These are phyloP conservation scores for Cardamine occulta DNA, from an alignment of 345 rosid genomes.

Conservation along the genomic window DNA sequence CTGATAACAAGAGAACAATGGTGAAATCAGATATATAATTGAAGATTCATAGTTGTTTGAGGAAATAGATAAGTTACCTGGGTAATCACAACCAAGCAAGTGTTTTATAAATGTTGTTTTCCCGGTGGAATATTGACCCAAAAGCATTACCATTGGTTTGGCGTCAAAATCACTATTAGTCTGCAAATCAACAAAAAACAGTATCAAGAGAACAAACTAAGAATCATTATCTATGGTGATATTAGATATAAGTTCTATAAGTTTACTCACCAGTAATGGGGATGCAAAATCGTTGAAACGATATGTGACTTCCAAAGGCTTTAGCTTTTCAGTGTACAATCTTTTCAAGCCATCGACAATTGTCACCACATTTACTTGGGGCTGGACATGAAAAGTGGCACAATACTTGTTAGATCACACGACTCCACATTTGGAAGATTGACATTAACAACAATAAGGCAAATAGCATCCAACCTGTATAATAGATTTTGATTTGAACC, in stretches of 20 bases:
- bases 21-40: conserved; percentile 18
- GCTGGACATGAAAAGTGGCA: conserved; percentile 44
- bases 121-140: conserved; percentile 97
- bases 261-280: conserved; percentile 67
- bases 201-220: conserved; percentile 19
- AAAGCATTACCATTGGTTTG: conserved; percentile 94
- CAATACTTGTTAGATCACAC: conserved; percentile 2
- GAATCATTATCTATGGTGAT: background rate
- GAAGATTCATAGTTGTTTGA: background rate
- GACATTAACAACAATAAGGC: background rate
- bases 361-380: conserved; percentile 72
- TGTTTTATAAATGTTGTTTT: conserved; percentile 96
- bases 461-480: conserved; percentile 52
- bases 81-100: conserved; percentile 76
- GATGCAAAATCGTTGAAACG: conserved; percentile 93
- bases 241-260: conserved; percentile 1
- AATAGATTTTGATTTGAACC: conserved; percentile 65
- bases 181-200: conserved; percentile 47
- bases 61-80: conserved; percentile 53
- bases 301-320: conserved; percentile 83
- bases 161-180: conserved; percentile 93
- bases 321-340: conserved; percentile 79
- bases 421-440: background rate
- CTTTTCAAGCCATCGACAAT: conserved; percentile 89
- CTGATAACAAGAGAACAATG: conserved; percentile 45